These are phyloP conservation scores for Claviceps sp. DNA, from an alignment of 2,329 filamentous ascomycete species.

Conservation along the genomic window DNA sequence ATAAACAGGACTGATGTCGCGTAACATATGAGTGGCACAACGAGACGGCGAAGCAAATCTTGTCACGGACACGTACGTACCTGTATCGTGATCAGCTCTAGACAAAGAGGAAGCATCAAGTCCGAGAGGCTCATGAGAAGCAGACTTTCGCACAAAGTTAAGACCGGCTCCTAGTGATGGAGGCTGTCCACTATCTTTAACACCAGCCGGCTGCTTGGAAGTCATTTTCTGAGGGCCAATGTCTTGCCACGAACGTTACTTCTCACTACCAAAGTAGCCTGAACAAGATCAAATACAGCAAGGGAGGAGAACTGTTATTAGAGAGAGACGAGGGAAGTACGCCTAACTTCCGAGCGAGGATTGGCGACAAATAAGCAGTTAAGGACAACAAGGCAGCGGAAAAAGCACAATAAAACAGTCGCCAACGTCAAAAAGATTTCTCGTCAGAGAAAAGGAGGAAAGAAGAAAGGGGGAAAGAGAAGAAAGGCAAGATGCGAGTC, in stretches of 20 bases:
- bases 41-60: neutral
- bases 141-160: slow-evolving; percentile 6
- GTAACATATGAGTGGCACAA: neutral
- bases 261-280: neutral
- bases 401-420: neutral
- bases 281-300: neutral
- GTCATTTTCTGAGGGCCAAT: neutral
- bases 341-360: neutral
- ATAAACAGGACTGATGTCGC: neutral
- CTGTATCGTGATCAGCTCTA: neutral
- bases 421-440: neutral
- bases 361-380: neutral
- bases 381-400: neutral
- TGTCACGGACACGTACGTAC: neutral
- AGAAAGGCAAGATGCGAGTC: neutral
- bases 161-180: slow-evolving; percentile 3
- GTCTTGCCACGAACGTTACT: neutral
- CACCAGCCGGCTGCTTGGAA: neutral
- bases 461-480: neutral
- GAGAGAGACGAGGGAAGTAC: neutral
- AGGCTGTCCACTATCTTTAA: neutral
- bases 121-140: slow-evolving; percentile 9
- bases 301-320: neutral
- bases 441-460: no score
- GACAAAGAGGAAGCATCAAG: slow-evolving; percentile 3